phyloP scores from a whole-genome alignment of 148 eudicot genomes.

The Euryodendron excelsum region DNA sequence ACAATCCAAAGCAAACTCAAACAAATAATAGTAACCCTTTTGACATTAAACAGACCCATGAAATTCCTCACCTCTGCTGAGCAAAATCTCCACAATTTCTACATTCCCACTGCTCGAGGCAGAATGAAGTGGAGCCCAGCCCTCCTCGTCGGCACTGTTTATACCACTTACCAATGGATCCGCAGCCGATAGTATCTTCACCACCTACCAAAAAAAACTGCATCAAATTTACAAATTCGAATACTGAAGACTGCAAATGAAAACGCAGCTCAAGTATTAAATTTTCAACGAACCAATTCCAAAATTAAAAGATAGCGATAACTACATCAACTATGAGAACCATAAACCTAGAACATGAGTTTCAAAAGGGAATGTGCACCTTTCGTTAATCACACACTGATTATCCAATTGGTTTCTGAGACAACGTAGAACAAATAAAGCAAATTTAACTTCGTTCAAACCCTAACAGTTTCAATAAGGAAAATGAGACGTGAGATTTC shows the following conservation, averaged over 20 bases:
- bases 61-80: slow-evolving; percentile 48
- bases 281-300: background rate
- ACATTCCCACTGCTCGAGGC: slow-evolving; percentile 83
- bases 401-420: background rate
- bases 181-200: slow-evolving; percentile 65
- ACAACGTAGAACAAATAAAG: background rate
- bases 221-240: slow-evolving; percentile 1
- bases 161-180: slow-evolving; percentile 55
- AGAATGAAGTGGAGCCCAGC: slow-evolving; percentile 96
- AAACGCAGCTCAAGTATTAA: background rate
- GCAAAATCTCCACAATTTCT: slow-evolving; percentile 61
- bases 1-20: background rate
- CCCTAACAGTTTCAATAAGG: background rate
- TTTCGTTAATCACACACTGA: background rate
- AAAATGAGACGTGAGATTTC: background rate
- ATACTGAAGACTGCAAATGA: background rate
- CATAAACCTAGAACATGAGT: background rate
- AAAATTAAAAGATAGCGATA: background rate
- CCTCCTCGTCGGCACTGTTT: slow-evolving; percentile 82
- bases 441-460: background rate
- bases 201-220: slow-evolving; percentile 45
- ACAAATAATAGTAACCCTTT: background rate
- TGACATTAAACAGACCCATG: background rate
- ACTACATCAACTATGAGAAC: background rate
- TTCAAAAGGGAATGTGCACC: background rate